A percentile compares a stretch with the other conserved stretches of the same genome.
These are phyloP conservation scores for Fusarium sp. DNA, from an alignment of 2,329 filamentous ascomycete genomes.

Conservation along the genomic window DNA sequence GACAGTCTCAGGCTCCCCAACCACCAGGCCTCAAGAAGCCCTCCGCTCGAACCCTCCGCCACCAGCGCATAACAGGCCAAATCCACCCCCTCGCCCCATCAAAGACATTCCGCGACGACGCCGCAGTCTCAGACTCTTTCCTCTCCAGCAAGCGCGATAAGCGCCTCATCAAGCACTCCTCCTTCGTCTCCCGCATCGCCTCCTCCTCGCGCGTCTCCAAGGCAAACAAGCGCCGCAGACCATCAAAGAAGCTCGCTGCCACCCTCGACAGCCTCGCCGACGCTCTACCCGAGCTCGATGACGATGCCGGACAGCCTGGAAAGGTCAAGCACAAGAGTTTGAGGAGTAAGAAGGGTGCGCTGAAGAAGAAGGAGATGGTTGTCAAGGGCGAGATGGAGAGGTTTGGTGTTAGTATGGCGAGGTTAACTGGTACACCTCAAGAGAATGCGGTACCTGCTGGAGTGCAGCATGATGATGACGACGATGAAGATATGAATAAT, in stretches of 20 bases:
- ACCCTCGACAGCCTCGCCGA: constrained; percentile 82
- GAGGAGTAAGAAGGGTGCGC: constrained; percentile 79
- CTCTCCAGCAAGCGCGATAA: constrained; percentile 84
- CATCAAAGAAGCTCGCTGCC: constrained; percentile 81
- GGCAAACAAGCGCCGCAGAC: constrained; percentile 59
- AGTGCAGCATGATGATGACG: constrained; percentile 22
- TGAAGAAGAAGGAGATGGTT: constrained; percentile 85
- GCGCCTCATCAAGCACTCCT: constrained; percentile 81
- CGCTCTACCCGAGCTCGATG: constrained; percentile 76
- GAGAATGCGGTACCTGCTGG: constrained; percentile 23
- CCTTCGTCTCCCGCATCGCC: constrained; percentile 81
- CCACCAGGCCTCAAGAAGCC: constrained; percentile 62
- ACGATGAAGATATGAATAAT: constrained; percentile 31
- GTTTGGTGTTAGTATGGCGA: constrained; percentile 85
- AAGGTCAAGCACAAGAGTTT: constrained; percentile 81
- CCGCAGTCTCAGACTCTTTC: constrained; percentile 68
- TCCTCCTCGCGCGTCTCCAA: constrained; percentile 66
- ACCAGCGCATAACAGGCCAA: constrained; percentile 61
- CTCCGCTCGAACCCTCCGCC: constrained; percentile 67
- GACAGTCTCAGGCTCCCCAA: constrained; percentile 40
- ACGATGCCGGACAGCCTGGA: constrained; percentile 60
- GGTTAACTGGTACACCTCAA: constrained; percentile 64
- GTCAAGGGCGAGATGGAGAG: constrained; percentile 85
- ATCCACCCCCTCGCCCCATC: constrained; percentile 63
- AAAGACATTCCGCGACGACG: constrained; percentile 64